Conservation (phyloP, 2,329 filamentous ascomycete species). For the Fusarium phyllophilum region DNA sequence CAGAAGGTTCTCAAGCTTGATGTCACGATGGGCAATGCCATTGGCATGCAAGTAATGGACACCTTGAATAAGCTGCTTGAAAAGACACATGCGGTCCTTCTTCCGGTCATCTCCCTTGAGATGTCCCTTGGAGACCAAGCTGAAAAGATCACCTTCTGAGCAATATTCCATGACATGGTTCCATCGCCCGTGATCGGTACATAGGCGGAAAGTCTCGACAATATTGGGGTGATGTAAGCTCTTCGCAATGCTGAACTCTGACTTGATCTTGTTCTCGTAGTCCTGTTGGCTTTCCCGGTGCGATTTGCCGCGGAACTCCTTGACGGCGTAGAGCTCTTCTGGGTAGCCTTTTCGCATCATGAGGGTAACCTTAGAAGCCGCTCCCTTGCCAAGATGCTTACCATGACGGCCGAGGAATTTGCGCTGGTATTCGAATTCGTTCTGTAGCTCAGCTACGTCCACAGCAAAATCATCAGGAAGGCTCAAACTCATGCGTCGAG, state of each 20-base stretch:
- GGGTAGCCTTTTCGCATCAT: constrained; percentile 77
- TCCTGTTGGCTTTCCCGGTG: constrained; percentile 75
- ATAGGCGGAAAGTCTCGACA: constrained; percentile 81
- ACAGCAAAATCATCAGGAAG: constrained; percentile 80
- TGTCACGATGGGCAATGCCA: constrained; percentile 89
- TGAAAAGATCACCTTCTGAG: constrained; percentile 81
- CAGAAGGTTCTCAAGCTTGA: constrained; percentile 89
- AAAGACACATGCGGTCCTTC: constrained; percentile 81
- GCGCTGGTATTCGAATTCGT: constrained; percentile 76
- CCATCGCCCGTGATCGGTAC: constrained; percentile 79
- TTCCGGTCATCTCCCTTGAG: constrained; percentile 72
- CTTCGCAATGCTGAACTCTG: constrained; percentile 88
- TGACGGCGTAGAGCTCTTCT: constrained; percentile 81
- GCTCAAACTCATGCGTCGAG: constrained; percentile 78
- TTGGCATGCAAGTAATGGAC: constrained; percentile 83
- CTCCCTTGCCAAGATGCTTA: constrained; percentile 82
- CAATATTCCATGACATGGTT: constrained; percentile 97
- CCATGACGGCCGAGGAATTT: constrained; percentile 77
- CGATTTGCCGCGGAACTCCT: constrained; percentile 83
- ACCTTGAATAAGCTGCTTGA: constrained; percentile 88
- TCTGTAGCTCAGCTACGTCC: constrained; percentile 73
- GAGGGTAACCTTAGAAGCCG: constrained; percentile 82
- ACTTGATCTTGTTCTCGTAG: constrained; percentile 90
- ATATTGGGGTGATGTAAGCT: constrained; percentile 88
- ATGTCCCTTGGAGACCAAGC: constrained; percentile 76